These are phyloP conservation scores for Zymoseptoria passerinii DNA, from an alignment of 2,329 filamentous ascomycete genomes.

Conservation along the genomic window DNA sequence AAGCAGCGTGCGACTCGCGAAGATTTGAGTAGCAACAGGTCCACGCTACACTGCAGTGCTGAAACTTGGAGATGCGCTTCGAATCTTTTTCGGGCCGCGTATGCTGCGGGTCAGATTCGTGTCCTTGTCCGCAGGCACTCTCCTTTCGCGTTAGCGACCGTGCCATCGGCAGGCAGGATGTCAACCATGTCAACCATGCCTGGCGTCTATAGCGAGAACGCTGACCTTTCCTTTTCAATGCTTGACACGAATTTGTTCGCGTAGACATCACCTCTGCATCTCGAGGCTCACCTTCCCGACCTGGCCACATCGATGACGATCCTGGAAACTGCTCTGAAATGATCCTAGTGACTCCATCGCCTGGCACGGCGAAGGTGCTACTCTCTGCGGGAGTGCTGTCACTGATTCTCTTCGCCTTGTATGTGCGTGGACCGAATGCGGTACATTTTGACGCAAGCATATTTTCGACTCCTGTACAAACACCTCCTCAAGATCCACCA, in stretches of 20 bases:
- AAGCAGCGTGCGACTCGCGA: not conserved
- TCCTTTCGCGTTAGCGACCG: not conserved
- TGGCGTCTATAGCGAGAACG: not conserved
- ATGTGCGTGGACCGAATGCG: not conserved
- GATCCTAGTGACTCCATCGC: not conserved
- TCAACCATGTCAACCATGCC: not conserved
- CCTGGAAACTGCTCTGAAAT: not conserved
- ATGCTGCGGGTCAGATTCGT: not conserved
- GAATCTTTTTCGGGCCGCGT: not conserved
- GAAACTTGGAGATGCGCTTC: not conserved
- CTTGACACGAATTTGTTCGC: not conserved
- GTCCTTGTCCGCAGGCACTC: not conserved
- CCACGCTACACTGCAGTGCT: not conserved
- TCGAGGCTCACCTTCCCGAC: not conserved
- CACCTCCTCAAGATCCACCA: constrained; percentile 2
- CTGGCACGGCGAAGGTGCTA: not conserved
- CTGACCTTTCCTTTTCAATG: not conserved
- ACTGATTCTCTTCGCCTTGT: not conserved
- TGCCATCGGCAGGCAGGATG: not conserved
- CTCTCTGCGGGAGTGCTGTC: not conserved
- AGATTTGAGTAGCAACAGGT: not conserved
- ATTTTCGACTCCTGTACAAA: not conserved
- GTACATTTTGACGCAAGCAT: not conserved
- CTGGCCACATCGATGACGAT: not conserved
- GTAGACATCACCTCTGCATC: not conserved